Evolutionary conservation across 768 basidiomycete species (phyloP), one percentile per base, ranked within the genome.

Genomic region (Russula sp.): DNA sequence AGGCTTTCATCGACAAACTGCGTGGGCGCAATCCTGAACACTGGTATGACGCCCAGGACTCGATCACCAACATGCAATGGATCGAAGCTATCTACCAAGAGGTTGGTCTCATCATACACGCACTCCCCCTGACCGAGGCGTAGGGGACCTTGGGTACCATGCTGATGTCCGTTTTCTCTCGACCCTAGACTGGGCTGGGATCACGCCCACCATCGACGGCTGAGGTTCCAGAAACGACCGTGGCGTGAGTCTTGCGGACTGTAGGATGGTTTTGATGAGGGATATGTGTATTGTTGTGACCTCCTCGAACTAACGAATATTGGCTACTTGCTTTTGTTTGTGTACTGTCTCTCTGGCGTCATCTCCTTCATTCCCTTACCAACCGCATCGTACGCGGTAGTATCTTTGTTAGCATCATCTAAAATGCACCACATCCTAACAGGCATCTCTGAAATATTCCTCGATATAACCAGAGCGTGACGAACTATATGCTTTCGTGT

Each of bases 1-100:
- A 82, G 69, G 81, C 81, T 14, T 78, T 85, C 47, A 79, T 83
- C 8, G 79, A 83, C 68, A 73, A 75, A 63, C 59, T 84, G 0
- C 72, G 76, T 43, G 80, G 78, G 0, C 72, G 77, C 67, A 63
- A 41, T 35, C 73, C 76, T 9, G 62, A 70, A 54, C 71, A 72
- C 8, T 85, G 83, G 83, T 38, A 39, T 53, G 62, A 66, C 10
- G 62, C 52, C 4, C 20, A 58, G 32, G 65, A 66, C 13, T 66
- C 65, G 0, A 59, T 66, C 35, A 13, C 58, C 13, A 64, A 64
- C 36, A 38, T 66, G 36, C 20, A 65, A 38, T 66, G 65, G 65
- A 56, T 66, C 38, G 65, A 66, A 29, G 58, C 52, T 7, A 38
- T 66, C 7, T 64, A 66, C 54, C 55, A 64, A 42, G 65, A 58